Conservation (phyloP, 2,329 filamentous ascomycete species). For the Raffaelea arxii region DNA sequence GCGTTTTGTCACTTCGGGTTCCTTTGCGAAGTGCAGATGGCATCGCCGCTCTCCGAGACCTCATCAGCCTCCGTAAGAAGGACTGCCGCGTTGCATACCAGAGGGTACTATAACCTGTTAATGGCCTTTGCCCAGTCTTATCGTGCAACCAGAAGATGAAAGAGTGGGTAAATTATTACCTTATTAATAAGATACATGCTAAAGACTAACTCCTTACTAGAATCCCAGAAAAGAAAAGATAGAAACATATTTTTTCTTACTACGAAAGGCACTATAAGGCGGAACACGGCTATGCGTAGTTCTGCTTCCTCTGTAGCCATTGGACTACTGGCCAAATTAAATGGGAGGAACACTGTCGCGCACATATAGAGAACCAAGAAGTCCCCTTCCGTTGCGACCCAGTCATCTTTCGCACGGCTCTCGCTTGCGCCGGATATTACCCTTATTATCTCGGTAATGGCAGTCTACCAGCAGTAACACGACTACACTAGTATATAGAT, state of each 20-base stretch:
- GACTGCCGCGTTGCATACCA: slow-evolving; percentile 1
- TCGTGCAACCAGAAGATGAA: not conserved
- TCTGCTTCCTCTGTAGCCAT: slow-evolving; percentile 3
- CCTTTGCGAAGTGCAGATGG: not conserved
- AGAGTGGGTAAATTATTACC: not conserved
- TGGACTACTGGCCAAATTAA: slow-evolving; percentile 1
- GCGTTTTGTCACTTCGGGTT: not conserved
- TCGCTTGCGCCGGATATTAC: not conserved
- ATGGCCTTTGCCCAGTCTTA: not conserved
- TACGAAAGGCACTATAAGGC: not conserved
- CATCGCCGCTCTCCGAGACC: slow-evolving; percentile 1
- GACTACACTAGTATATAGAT: not conserved
- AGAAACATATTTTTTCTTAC: slow-evolving; percentile 1
- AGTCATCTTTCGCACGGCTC: slow-evolving; percentile 1
- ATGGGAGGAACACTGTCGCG: not conserved
- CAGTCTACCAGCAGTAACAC: not conserved
- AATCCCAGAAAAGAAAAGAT: slow-evolving; percentile 1
- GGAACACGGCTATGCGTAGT: not conserved
- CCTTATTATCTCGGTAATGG: not conserved
- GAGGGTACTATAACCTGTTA: slow-evolving; percentile 1
- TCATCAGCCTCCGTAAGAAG: slow-evolving; percentile 1
- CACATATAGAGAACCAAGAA: slow-evolving; percentile 1
- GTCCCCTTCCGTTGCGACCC: not conserved
- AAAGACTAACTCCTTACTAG: not conserved
- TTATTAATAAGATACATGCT: not conserved